Conservation (phyloP, 2,329 filamentous ascomycete genomes). For the Ambrosiella cleistominuta region DNA sequence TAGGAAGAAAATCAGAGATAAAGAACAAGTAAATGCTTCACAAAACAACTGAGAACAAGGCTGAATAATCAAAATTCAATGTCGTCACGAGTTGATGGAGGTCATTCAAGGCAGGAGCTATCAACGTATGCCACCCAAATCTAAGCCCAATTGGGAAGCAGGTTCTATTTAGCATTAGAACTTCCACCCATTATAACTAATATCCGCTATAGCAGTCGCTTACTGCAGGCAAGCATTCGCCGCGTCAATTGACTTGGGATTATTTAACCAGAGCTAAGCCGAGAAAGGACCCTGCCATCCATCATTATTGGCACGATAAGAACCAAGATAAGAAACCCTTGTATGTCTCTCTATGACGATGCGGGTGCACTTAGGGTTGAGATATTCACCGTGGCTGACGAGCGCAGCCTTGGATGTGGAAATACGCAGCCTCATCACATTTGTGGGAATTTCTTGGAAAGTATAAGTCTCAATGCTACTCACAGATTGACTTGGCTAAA, state of each 20-base stretch:
- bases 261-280: conserved; percentile 14
- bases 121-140: background rate
- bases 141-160: background rate
- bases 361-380: background rate
- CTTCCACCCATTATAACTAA: conserved; percentile 17
- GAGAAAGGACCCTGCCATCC: conserved; percentile 5
- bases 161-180: background rate
- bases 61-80: too few relatives aligned
- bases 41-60: background rate
- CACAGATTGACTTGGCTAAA: background rate
- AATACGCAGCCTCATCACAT: background rate
- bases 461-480: background rate
- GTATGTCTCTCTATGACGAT: background rate
- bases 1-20: background rate
- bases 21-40: background rate
- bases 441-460: background rate
- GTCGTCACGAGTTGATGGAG: too few relatives aligned
- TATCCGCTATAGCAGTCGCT: too few relatives aligned
- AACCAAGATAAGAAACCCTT: background rate
- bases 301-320: conserved; percentile 1
- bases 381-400: background rate
- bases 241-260: conserved; percentile 7
- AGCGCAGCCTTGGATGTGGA: background rate
- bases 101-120: background rate
- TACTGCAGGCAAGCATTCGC: conserved; percentile 15